Evolutionary conservation across 139 green algal species (phyloP).

Genomic region (Diplosphaera chodatii): DNA sequence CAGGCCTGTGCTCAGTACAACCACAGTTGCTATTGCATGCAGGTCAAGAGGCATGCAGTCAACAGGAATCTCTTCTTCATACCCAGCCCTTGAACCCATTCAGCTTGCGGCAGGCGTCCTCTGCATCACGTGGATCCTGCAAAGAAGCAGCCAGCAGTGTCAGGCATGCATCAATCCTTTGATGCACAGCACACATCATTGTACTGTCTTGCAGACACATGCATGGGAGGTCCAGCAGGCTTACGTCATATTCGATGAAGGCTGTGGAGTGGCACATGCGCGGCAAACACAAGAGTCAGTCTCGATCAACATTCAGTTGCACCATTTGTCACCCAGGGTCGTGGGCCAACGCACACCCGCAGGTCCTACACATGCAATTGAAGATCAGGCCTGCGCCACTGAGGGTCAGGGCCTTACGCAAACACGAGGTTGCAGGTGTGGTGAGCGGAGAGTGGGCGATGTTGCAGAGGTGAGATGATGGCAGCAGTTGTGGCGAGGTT

Average conservation of each 20-base stretch:
- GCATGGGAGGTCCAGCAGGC: neutral
- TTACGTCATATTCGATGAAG: constrained; percentile 32
- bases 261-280: constrained; percentile 16
- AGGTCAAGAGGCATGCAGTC: too few species aligned
- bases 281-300: neutral
- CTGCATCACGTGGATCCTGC: constrained; percentile 44
- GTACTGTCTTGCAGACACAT: too few species aligned
- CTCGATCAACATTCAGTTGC: too few species aligned
- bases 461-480: neutral
- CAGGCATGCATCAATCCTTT: too few species aligned
- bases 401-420: neutral
- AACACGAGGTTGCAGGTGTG: neutral
- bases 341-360: too few species aligned
- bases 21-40: too few species aligned
- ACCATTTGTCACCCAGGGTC: too few species aligned
- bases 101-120: constrained; percentile 43
- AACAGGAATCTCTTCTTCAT: neutral
- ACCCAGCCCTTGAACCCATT: constrained; percentile 32
- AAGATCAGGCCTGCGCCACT: neutral
- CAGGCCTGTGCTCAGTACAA: too few species aligned
- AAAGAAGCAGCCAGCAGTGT: too few species aligned
- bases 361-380: neutral
- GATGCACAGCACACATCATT: too few species aligned
- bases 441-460: neutral
- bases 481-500: neutral